Base-by-base conservation (phyloP, 805 yeast genomes). In the Saccharomycopsis fibuligera region DNA sequence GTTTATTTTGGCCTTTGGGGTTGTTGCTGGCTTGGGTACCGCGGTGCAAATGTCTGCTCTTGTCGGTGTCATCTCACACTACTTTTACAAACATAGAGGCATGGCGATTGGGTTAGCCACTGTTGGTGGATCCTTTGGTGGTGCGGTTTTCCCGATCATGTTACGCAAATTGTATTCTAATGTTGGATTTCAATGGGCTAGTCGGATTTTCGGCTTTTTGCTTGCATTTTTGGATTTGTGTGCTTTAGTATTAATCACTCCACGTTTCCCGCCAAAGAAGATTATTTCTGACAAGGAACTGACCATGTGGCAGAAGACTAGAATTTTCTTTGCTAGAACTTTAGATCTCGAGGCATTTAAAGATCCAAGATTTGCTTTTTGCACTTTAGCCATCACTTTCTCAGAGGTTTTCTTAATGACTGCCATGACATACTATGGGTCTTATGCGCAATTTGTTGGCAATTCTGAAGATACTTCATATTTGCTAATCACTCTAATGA, bases 101-200 rank as follows among this genome's bases (percentile, higher is more conserved):
- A 57, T 69, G 33, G 79, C 76, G 4, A 62, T 68, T 21, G 74
- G 77, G 2, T 52, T 74, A 4, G 74, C 73, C 0, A 72, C 76
- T 1, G 58, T 71, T 8, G 81, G 81, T 14, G 75, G 79, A 0
- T 69, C 78, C 3, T 56, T 75, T 9, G 81, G 81, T 3, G 77
- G 79, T 12, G 61, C 73, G 45, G 48, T 72, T 22, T 74, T 72
- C 57, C 76, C 80, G 12, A 60, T 73, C 37, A 64, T 72, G 65
- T 66, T 75, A n/a, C 67, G 72, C 35, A 59, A 58, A 17, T 59
- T 75, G 43, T 67, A 71, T 45, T 51, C 56, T 4, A 56, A 60
- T 14, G 66, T 75, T 19, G 83, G 83, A 1, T 76, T 74, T 56
- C 67, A 65, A 9, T 78, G 82, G 82, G 72, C 78, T 3, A 65